These are phyloP conservation scores for Ormosia semicastrata DNA, from an alignment of 306 rosid species.

Conservation along the genomic window DNA sequence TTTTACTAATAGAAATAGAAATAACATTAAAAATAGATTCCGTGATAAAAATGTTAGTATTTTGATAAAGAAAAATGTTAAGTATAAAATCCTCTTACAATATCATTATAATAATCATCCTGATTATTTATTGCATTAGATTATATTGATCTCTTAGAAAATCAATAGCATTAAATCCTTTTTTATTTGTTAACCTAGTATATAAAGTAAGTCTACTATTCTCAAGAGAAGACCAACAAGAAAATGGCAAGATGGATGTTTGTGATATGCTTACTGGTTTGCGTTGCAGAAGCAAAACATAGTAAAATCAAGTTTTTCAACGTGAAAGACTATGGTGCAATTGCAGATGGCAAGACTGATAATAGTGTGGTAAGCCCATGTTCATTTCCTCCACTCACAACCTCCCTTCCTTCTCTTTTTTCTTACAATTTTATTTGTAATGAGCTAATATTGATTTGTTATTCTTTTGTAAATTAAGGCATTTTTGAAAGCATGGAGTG, in stretches of 20 bases:
- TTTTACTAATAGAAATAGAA: too few species aligned
- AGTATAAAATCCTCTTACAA: too few species aligned
- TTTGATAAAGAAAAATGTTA: too few species aligned
- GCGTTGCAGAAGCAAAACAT: not conserved
- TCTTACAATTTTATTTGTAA: not conserved
- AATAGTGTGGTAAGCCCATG: constrained; percentile 30
- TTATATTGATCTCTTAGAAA: not conserved
- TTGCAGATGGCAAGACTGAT: constrained; percentile 21
- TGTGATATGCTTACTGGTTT: constrained; percentile 5
- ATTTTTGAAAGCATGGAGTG: constrained; percentile 50
- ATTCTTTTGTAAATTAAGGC: constrained; percentile 19
- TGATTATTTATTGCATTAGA: too few species aligned
- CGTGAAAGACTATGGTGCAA: constrained; percentile 38
- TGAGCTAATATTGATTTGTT: not conserved
- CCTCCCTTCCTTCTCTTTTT: not conserved
- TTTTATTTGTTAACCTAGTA: not conserved
- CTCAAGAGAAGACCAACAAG: not conserved
- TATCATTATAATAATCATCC: too few species aligned
- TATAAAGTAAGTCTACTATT: too few species aligned
- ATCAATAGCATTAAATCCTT: not conserved
- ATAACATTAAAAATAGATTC: too few species aligned
- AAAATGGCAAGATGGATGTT: not conserved
- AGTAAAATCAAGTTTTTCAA: not conserved
- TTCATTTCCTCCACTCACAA: not conserved
- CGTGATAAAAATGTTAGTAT: too few species aligned